Conservation (phyloP, 1,284 basidiomycete species). For the Trichosporon asahii region DNA sequence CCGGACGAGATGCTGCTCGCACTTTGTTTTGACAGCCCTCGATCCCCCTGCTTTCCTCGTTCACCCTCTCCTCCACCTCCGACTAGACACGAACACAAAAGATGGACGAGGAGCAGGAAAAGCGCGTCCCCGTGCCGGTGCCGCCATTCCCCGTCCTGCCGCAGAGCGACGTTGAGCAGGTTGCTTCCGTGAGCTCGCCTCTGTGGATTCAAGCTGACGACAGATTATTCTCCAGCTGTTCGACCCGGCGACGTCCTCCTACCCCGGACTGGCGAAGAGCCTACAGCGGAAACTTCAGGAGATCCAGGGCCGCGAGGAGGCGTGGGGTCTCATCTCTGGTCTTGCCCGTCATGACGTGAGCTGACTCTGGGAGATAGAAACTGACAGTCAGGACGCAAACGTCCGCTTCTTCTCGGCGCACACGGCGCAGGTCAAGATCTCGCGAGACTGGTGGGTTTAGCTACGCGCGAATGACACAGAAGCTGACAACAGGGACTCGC, state of each 20-base stretch:
- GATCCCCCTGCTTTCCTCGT: neutral
- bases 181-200: conserved; percentile 33
- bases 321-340: conserved; percentile 51
- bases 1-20: neutral
- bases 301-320: conserved; percentile 45
- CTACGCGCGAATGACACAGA: neutral
- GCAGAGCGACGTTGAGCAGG: conserved; percentile 36
- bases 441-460: conserved; percentile 70
- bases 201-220: neutral
- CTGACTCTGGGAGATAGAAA: neutral
- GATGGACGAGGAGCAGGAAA: conserved; percentile 5
- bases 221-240: conserved; percentile 48
- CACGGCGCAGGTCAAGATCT: conserved; percentile 84
- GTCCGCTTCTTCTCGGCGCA: conserved; percentile 90
- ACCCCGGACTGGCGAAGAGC: conserved; percentile 42
- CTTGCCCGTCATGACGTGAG: conserved; percentile 45
- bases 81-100: neutral
- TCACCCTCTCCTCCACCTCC: neutral
- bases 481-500: conserved; percentile 40
- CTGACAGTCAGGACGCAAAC: conserved; percentile 59
- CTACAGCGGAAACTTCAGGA: conserved; percentile 48
- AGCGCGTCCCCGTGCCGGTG: neutral
- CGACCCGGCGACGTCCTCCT: conserved; percentile 35
- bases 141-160: conserved; percentile 38
- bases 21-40: neutral